A percentile compares a stretch with the other conserved stretches of the same genome.
Conservation (phyloP, 1,284 basidiomycete genomes). For the Retiboletus flavoniger region DNA sequence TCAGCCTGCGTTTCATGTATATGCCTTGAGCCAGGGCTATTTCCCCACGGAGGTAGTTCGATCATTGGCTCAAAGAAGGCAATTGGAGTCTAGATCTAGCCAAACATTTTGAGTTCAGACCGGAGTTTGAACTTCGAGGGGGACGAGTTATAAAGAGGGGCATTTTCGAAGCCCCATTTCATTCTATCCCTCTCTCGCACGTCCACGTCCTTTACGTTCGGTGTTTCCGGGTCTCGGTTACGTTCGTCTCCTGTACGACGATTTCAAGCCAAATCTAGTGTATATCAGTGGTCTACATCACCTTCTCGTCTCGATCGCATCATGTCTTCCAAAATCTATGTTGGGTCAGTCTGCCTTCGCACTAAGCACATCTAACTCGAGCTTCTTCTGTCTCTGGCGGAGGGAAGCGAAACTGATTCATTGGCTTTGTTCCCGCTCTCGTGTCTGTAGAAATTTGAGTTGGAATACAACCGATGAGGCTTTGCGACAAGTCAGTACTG, state of each 20-base stretch:
- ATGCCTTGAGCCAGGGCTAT: background rate
- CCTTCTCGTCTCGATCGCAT: slow-evolving; percentile 28
- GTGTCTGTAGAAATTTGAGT: slow-evolving; percentile 76
- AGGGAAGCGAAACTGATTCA: slow-evolving; percentile 53
- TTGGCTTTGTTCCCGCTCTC: slow-evolving; percentile 35
- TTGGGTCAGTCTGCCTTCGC: slow-evolving; percentile 72
- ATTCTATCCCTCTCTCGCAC: slow-evolving; percentile 39
- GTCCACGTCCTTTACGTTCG: slow-evolving; percentile 43
- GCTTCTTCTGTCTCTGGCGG: slow-evolving; percentile 44
- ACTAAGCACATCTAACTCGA: slow-evolving; percentile 38
- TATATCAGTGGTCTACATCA: slow-evolving; percentile 35
- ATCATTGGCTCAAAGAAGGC: slow-evolving; percentile 23
- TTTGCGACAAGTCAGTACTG: slow-evolving; percentile 77
- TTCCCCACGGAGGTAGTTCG: slow-evolving; percentile 17
- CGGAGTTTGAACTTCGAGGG: slow-evolving; percentile 51
- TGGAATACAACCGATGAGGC: slow-evolving; percentile 94
- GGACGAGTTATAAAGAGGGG: slow-evolving; percentile 49
- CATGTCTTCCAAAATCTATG: slow-evolving; percentile 80
- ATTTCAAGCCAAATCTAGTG: slow-evolving; percentile 39
- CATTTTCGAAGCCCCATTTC: slow-evolving; percentile 30
- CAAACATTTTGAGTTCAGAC: slow-evolving; percentile 32
- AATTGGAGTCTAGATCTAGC: slow-evolving; percentile 24
- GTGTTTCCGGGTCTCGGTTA: slow-evolving; percentile 51
- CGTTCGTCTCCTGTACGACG: slow-evolving; percentile 42
- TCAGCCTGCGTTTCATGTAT: background rate